Percentiles rank a stretch among this genome's conserved stretches.
phyloP scores from a whole-genome alignment of 495 filamentous ascomycete genomes.

The Tuber magnatum region DNA sequence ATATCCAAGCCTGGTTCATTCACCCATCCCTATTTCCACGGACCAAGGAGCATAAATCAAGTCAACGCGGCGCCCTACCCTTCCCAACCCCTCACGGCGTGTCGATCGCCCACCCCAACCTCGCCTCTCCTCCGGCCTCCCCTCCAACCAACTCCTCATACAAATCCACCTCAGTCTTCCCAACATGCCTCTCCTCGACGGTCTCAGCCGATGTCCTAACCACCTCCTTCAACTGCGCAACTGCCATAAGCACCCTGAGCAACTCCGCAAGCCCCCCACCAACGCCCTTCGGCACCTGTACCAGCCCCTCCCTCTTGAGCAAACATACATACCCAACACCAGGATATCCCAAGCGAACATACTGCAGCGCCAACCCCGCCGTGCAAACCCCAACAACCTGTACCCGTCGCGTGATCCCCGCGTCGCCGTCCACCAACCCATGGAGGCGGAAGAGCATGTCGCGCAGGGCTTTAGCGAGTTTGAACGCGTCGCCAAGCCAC shows the following conservation, averaged over 20 bases:
- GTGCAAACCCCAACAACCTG: constrained; percentile 32
- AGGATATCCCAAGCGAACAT: constrained; percentile 19
- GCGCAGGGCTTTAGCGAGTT: constrained; percentile 24
- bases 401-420: constrained; percentile 5
- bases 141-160: neutral
- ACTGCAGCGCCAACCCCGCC: constrained; percentile 25
- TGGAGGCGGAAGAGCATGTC: constrained; percentile 31
- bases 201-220: constrained; percentile 16
- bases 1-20: neutral
- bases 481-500: constrained; percentile 22
- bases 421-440: constrained; percentile 22
- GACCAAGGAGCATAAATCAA: neutral
- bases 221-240: constrained; percentile 28
- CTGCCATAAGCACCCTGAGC: constrained; percentile 13
- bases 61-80: constrained; percentile 11
- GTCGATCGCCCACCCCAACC: constrained; percentile 5
- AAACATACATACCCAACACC: constrained; percentile 10
- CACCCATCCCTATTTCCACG: neutral
- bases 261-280: constrained; percentile 7
- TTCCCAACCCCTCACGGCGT: neutral
- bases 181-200: constrained; percentile 12
- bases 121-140: neutral
- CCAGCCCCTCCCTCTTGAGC: constrained; percentile 16
- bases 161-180: neutral
- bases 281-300: constrained; percentile 20